phyloP scores from a whole-genome alignment of 1,284 basidiomycete species.

The Phaffia rhodozyma region DNA sequence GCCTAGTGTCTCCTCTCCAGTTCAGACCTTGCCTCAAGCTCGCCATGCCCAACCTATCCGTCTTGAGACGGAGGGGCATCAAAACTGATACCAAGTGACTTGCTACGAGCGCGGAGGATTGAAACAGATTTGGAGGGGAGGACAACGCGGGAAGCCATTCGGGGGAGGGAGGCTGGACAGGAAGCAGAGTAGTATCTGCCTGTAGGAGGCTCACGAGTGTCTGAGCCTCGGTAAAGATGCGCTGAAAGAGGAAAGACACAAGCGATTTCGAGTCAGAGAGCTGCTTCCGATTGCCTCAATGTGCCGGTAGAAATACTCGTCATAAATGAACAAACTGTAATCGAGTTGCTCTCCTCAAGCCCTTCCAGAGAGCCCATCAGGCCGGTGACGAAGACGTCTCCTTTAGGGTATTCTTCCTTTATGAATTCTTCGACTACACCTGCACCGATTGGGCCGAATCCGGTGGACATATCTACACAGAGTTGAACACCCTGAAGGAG shows the following conservation, averaged over 20 bases:
- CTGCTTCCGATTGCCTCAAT: constrained; percentile 41
- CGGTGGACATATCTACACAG: constrained; percentile 44
- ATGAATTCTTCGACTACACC: constrained; percentile 47
- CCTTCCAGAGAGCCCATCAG: constrained; percentile 4
- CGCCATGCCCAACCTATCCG: constrained; percentile 38
- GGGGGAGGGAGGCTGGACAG: constrained; percentile 42
- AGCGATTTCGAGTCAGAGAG: not conserved
- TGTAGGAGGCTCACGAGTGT: constrained; percentile 21
- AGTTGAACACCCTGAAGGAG: constrained; percentile 59
- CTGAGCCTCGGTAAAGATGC: constrained; percentile 14
- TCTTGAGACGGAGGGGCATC: constrained; percentile 46
- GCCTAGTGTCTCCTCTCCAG: constrained; percentile 44
- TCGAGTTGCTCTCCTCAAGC: not conserved
- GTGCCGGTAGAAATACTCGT: constrained; percentile 27
- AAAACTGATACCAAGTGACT: constrained; percentile 55
- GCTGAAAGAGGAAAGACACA: constrained; percentile 9
- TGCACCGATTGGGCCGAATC: constrained; percentile 52
- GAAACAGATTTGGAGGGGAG: constrained; percentile 41
- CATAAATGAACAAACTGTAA: not conserved
- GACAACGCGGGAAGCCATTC: constrained; percentile 38
- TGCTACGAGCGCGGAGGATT: constrained; percentile 52
- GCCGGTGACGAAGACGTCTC: constrained; percentile 43
- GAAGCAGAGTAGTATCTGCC: constrained; percentile 44
- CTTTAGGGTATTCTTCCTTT: constrained; percentile 49
- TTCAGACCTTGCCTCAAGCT: constrained; percentile 44